phyloP scores from a whole-genome alignment of 192 early-diverging fungal genomes.

The Mortierella hygrophila region DNA sequence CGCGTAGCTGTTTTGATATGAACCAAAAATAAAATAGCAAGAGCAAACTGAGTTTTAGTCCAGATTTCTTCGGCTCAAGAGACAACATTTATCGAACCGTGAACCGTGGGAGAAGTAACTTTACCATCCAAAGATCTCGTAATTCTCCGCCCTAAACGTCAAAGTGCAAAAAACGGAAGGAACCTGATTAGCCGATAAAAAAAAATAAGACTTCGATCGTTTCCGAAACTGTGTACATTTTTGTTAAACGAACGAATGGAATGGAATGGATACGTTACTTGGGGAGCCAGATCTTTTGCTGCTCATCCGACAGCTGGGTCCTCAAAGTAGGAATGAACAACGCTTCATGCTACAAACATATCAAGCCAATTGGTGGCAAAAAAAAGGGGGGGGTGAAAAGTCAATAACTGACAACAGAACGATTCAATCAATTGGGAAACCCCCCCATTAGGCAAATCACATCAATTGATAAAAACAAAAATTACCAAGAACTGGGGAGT shows the following conservation, averaged over 20 bases:
- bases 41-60: background rate
- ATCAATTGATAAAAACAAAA: constrained; percentile 4
- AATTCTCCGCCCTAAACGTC: constrained; percentile 61
- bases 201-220: background rate
- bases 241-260: background rate
- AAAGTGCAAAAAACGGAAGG: background rate
- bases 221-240: background rate
- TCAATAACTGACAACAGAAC: background rate
- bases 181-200: background rate
- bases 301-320: constrained; percentile 57
- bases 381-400: background rate
- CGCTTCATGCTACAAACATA: constrained; percentile 46
- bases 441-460: constrained; percentile 12
- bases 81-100: background rate
- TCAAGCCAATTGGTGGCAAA: background rate
- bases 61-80: background rate
- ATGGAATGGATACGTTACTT: background rate
- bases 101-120: background rate
- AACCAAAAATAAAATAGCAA: background rate
- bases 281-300: constrained; percentile 54
- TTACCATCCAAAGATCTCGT: constrained; percentile 74
- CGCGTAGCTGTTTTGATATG: constrained; percentile 54
- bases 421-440: constrained; percentile 17
- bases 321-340: constrained; percentile 57
- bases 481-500: constrained; percentile 62